A percentile compares a stretch with the other conserved stretches of the same genome.
phyloP scores from a whole-genome alignment of 148 eudicot genomes.

The Gaultheria prostrata region DNA sequence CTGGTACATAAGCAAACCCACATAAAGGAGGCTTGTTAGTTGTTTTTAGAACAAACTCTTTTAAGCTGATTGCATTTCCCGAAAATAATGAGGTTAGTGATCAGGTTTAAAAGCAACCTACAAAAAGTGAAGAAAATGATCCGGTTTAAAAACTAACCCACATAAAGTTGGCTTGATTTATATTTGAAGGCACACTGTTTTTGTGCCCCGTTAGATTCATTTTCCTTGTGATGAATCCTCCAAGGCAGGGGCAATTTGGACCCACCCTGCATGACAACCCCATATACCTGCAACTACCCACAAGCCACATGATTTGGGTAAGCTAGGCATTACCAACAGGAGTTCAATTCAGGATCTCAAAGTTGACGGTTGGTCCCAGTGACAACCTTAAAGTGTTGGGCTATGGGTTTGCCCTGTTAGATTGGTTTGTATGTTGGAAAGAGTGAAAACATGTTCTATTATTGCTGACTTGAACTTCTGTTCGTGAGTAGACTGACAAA shows the following conservation, averaged over 20 bases:
- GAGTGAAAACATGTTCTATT: not conserved
- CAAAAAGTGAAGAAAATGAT: not conserved
- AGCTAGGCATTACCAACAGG: not conserved
- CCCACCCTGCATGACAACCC: not conserved
- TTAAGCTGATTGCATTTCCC: not conserved
- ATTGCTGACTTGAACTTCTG: constrained; percentile 17
- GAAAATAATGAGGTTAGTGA: not conserved
- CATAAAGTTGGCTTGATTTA: not conserved
- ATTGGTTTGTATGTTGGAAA: not conserved
- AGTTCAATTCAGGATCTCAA: not conserved
- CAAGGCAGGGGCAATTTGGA: not conserved
- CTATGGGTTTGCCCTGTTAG: not conserved
- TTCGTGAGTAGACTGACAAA: not conserved
- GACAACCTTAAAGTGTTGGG: not conserved
- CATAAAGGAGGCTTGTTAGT: not conserved
- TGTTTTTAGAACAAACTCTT: not conserved
- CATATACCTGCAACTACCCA: not conserved
- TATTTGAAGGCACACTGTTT: not conserved
- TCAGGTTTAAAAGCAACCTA: not conserved
- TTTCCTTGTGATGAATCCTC: not conserved
- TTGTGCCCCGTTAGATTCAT: not conserved
- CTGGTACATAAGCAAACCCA: not conserved
- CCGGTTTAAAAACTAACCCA: not conserved
- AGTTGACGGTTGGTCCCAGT: not conserved
- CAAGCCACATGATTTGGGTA: not conserved